phyloP scores from a whole-genome alignment of 2,329 filamentous ascomycete species.

The Diaporthe citrichinensis region DNA sequence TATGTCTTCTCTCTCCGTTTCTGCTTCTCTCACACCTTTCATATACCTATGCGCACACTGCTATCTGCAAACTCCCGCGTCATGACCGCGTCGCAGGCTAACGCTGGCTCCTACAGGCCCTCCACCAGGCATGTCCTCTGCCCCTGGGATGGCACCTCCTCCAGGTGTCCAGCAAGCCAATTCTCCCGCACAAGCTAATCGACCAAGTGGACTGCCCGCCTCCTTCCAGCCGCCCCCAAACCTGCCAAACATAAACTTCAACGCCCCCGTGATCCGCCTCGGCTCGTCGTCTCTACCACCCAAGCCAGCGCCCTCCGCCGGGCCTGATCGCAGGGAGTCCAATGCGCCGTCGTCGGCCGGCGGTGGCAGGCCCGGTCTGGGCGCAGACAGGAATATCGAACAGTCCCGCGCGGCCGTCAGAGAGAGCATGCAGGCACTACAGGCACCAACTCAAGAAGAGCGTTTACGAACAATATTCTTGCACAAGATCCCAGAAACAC shows the following conservation, averaged over 20 bases:
- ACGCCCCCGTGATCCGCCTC: constrained; percentile 93
- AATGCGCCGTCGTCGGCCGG: constrained; percentile 56
- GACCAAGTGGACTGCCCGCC: constrained; percentile 83
- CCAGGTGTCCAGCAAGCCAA: constrained; percentile 84
- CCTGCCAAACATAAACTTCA: constrained; percentile 98
- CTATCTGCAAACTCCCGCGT: background rate
- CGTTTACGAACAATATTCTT: constrained; percentile 93
- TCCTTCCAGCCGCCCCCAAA: constrained; percentile 92
- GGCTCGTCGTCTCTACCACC: constrained; percentile 76
- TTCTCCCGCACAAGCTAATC: constrained; percentile 78
- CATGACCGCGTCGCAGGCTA: constrained; percentile 27
- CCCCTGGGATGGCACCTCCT: constrained; percentile 84
- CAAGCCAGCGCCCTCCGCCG: constrained; percentile 66
- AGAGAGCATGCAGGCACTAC: constrained; percentile 78
- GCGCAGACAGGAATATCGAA: constrained; percentile 76
- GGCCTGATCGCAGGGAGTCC: constrained; percentile 61
- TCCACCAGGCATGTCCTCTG: constrained; percentile 84
- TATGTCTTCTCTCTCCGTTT: constrained; percentile 58
- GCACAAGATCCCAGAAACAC: constrained; percentile 84
- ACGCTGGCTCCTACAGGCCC: constrained; percentile 65
- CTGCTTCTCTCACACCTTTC: background rate
- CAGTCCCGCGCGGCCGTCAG: constrained; percentile 76
- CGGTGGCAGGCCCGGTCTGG: constrained; percentile 62
- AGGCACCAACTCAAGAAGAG: constrained; percentile 90
- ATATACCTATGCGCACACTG: background rate